Evolutionary conservation across 140 eudicot genomes (phyloP).

Genomic region (Eryngium alpinum): DNA sequence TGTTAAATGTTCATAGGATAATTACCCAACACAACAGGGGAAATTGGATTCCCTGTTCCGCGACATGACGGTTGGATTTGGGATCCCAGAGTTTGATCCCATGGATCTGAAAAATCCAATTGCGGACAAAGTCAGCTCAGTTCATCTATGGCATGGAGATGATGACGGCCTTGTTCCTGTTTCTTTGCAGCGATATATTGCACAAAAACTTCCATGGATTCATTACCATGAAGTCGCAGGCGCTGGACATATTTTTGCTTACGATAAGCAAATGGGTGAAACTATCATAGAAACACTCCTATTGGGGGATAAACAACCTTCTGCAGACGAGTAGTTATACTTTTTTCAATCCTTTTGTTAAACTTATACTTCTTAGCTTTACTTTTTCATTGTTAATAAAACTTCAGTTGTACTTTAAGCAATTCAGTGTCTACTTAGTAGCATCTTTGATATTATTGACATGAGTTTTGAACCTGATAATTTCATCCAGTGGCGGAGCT

Average conservation of each 20-base stretch:
- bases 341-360: background rate
- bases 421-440: no score
- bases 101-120: constrained; percentile 61
- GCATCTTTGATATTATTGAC: no score
- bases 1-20: constrained; percentile 19
- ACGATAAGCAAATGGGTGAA: constrained; percentile 30
- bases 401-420: background rate
- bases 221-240: constrained; percentile 64
- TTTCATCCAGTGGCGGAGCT: no score
- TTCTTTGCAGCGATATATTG: constrained; percentile 57
- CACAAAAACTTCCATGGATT: constrained; percentile 62
- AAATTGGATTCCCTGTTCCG: constrained; percentile 47
- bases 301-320: constrained; percentile 9
- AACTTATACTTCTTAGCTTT: background rate
- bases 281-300: constrained; percentile 47
- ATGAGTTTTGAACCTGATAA: no score
- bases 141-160: constrained; percentile 77
- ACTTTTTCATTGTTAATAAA: background rate
- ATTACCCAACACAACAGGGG: constrained; percentile 60
- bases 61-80: constrained; percentile 66
- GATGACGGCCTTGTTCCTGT: constrained; percentile 71
- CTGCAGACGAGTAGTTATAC: background rate
- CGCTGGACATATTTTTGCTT: constrained; percentile 56
- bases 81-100: constrained; percentile 70
- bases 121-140: constrained; percentile 36